These are phyloP conservation scores for Butyriboletus regius DNA, from an alignment of 1,284 basidiomycete genomes.

Conservation along the genomic window DNA sequence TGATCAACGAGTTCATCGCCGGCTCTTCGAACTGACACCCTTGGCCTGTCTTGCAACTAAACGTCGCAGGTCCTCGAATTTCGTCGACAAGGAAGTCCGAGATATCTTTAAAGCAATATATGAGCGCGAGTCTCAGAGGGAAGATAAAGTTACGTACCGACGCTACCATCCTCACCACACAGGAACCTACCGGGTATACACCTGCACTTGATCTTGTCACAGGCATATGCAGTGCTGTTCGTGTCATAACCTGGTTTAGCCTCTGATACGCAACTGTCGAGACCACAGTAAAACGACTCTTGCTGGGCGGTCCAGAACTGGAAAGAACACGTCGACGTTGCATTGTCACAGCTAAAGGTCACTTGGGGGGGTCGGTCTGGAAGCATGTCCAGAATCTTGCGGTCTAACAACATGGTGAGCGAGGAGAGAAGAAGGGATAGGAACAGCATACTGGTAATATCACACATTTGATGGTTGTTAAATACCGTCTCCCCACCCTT, in stretches of 20 bases:
- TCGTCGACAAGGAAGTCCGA: slow-evolving; percentile 85
- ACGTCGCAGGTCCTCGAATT: slow-evolving; percentile 85
- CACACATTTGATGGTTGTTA: slow-evolving; percentile 93
- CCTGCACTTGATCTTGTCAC: slow-evolving; percentile 78
- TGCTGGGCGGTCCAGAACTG: slow-evolving; percentile 95
- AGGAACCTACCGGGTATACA: slow-evolving; percentile 91
- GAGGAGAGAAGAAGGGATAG: neutral
- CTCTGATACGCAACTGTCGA: slow-evolving; percentile 60
- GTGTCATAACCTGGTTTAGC: slow-evolving; percentile 50
- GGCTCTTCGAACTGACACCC: slow-evolving; percentile 89
- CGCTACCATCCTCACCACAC: slow-evolving; percentile 90
- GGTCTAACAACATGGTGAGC: slow-evolving; percentile 45
- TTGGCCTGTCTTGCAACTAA: slow-evolving; percentile 70
- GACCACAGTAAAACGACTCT: slow-evolving; percentile 91
- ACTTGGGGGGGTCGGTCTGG: slow-evolving; percentile 86
- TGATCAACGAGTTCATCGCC: slow-evolving; percentile 91
- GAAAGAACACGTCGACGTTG: slow-evolving; percentile 69
- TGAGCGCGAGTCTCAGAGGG: neutral
- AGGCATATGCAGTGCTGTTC: slow-evolving; percentile 72
- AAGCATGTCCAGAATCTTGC: slow-evolving; percentile 83
- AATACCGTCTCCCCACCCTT: slow-evolving; percentile 84
- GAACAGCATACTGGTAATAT: slow-evolving; percentile 78
- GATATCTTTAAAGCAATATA: slow-evolving; percentile 57
- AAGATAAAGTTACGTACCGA: slow-evolving; percentile 53
- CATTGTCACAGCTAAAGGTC: slow-evolving; percentile 79